phyloP scores from a whole-genome alignment of 2,329 filamentous ascomycete species.

The Zasmidium citrigriseum region DNA sequence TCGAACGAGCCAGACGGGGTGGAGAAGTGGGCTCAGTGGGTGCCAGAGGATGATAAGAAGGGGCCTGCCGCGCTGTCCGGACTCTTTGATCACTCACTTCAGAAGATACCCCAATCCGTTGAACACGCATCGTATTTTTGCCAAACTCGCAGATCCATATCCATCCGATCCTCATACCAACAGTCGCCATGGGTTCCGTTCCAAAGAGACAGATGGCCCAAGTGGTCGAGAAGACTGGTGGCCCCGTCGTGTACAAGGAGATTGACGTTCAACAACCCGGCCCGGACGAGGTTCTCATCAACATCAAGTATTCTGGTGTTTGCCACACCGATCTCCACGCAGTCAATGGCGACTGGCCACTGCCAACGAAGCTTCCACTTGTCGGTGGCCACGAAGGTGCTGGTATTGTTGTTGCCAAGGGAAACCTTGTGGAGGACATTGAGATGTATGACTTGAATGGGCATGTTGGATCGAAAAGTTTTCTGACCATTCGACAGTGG shows the following conservation, averaged over 20 bases:
- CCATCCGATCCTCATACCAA: conserved; percentile 2
- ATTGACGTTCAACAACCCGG: conserved; percentile 80
- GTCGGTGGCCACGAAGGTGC: conserved; percentile 80
- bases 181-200: conserved; percentile 51
- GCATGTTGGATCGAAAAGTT: no score
- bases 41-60: conserved; percentile 16
- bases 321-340: conserved; percentile 86
- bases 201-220: conserved; percentile 89
- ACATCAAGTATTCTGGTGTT: conserved; percentile 86
- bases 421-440: conserved; percentile 74
- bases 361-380: conserved; percentile 78
- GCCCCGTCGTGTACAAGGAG: conserved; percentile 70
- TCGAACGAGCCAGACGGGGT: conserved; percentile 7
- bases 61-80: conserved; percentile 3
- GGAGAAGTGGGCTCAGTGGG: conserved; percentile 11
- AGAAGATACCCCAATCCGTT: conserved; percentile 4
- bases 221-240: conserved; percentile 80
- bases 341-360: conserved; percentile 86
- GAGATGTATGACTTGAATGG: conserved; percentile 51
- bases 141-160: conserved; percentile 7
- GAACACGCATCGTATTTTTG: conserved; percentile 8
- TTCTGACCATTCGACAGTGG: conserved; percentile 47
- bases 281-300: conserved; percentile 87
- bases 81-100: background rate
- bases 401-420: conserved; percentile 78